Evolutionary conservation across 768 basidiomycete species (phyloP), one percentile per base, ranked within the genome.

Genomic region (Agaricus subrufescens): DNA sequence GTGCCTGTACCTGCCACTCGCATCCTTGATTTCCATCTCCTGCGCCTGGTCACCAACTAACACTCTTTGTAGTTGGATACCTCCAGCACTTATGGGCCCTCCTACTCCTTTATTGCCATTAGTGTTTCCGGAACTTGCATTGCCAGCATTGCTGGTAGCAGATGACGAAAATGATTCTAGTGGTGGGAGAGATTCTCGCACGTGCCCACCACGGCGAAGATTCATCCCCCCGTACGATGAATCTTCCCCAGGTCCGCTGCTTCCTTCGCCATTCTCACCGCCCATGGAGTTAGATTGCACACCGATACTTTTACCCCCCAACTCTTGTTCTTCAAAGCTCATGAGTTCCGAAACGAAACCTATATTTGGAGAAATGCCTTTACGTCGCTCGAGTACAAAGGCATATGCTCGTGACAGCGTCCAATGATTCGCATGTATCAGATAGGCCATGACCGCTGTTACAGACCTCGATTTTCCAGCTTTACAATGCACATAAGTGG

Each of bases 361-460:
- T 60, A 98, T 96, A 66, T 97, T 98, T 9, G 95, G 96, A 12
- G 91, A 94, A 61, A 98, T 96, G 61, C 94, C 94, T 62, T 92
- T 93, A 37, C 96, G 84, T 8, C 94, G 83, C 63, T 95, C 95
- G 40, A 92, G 80, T 26, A 98, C 95, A 66, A 94, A 97, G 0
- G 87, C 74, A 67, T 98, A 98, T 1, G 96, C 93, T 38, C 84
- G 84, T 31, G 92, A 89, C 42, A 98, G 82, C 19, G 94, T 90
- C 96, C 96, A 98, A 66, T 94, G 94, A 66, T 97, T 94, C 9
- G 94, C 91, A 63, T 97, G 95, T 61, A 98, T 97, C 55, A 98
- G 87, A 67, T 97, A 98, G 2, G 92, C 95, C 76, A 98, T 93
- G 40, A 97, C 95, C 11, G 94, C 94, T 0, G 95, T 97, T 29